phyloP scores from a whole-genome alignment of 331 rosid genomes.

The Erythrophleum ivorense region DNA sequence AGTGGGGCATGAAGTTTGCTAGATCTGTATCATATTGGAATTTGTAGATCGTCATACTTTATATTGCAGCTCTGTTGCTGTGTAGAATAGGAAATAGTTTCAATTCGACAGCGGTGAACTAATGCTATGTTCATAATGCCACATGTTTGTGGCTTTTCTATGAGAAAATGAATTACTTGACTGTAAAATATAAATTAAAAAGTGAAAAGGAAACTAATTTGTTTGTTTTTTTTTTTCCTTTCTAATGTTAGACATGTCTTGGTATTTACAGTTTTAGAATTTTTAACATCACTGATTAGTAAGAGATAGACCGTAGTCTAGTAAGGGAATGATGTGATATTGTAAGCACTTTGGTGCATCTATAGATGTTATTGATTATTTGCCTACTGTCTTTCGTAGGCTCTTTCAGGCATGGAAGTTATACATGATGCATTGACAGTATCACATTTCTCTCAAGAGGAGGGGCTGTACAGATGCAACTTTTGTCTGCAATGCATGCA shows the following conservation, averaged over 20 bases:
- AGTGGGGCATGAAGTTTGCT: neutral
- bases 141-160: neutral
- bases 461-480: slow-evolving; percentile 38
- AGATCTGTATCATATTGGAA: neutral
- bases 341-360: neutral
- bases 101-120: neutral
- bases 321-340: neutral
- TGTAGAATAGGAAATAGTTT: neutral
- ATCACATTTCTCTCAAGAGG: slow-evolving; percentile 2
- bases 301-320: neutral
- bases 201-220: neutral
- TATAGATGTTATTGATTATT: neutral
- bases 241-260: neutral
- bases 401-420: slow-evolving; percentile 39
- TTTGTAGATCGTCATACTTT: neutral
- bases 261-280: neutral
- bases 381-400: slow-evolving; percentile 40
- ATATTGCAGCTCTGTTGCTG: neutral
- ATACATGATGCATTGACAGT: neutral
- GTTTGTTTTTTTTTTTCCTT: neutral
- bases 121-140: neutral
- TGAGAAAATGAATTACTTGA: neutral
- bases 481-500: neutral
- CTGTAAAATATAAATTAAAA: neutral
- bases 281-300: neutral